phyloP scores from a whole-genome alignment of 2,329 filamentous ascomycete genomes.

The Beauveria sp. region DNA sequence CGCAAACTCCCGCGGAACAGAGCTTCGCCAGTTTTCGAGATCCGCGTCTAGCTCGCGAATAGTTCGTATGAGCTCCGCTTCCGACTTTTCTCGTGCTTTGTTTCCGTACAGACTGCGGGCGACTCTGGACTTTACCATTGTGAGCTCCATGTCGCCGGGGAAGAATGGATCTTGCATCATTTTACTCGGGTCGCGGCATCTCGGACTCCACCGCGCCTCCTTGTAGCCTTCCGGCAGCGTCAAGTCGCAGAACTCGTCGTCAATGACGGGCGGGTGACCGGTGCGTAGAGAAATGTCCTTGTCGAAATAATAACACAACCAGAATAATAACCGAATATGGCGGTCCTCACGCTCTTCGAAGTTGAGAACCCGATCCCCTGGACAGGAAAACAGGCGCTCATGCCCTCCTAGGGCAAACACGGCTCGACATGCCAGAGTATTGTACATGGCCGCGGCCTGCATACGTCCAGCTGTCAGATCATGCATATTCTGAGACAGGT shows the following conservation, averaged over 20 bases:
- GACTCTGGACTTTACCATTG: conserved; percentile 43
- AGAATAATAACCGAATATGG: conserved; percentile 39
- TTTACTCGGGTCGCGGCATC: not conserved
- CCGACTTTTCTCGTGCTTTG: conserved; percentile 38
- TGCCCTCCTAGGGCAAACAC: conserved; percentile 44
- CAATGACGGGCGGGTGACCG: conserved; percentile 43
- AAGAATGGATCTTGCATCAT: conserved; percentile 24
- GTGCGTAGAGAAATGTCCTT: conserved; percentile 48
- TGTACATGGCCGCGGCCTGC: conserved; percentile 36
- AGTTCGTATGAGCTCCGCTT: conserved; percentile 45
- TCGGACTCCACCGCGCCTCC: conserved; percentile 16
- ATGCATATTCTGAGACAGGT: conserved; percentile 27
- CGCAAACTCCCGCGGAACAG: conserved; percentile 35
- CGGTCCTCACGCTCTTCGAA: conserved; percentile 21
- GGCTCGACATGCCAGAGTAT: conserved; percentile 37
- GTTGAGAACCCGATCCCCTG: conserved; percentile 13
- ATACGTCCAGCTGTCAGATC: conserved; percentile 39
- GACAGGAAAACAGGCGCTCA: conserved; percentile 16
- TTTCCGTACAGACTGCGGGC: conserved; percentile 42
- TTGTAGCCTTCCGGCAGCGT: conserved; percentile 34
- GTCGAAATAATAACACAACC: conserved; percentile 47
- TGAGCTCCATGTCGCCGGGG: conserved; percentile 41
- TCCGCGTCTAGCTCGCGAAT: conserved; percentile 51
- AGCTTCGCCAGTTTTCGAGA: conserved; percentile 46
- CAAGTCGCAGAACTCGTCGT: conserved; percentile 45